Base-by-base conservation (phyloP, 805 yeast species). In the Metschnikowia peoriensis region DNA sequence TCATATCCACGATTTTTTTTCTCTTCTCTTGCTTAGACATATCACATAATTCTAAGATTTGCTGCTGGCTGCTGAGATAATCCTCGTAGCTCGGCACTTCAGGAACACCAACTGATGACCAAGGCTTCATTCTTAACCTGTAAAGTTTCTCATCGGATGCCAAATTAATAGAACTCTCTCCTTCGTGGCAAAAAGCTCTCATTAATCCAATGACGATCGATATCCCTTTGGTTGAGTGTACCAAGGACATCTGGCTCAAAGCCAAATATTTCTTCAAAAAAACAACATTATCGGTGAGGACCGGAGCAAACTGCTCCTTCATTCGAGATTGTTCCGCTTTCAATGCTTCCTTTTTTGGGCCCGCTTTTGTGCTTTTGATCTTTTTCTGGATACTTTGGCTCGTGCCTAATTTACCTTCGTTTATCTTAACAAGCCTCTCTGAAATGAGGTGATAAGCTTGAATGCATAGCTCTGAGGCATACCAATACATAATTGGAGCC, bases 91-190 rank as follows among this genome's bases (percentile, higher is more conserved):
- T 63, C 2, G 93, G 91, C 41, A 82, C 61, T 29, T 76, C 78
- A 1, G 97, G 97, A 10, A 83, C 83, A 0, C 96, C 96, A 17
- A 91, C 86, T 0, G 90, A 80, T 22, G 86, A 80, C 71, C 87
- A 89, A 4, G 94, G 84, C 65, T 89, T 90, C 80, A 89, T 78
- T 58, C 96, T 80, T 44, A 90, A 70, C 10, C 64, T 57, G 49
- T 58, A 72, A 17, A 70, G 53, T 40, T 53, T 52, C 47, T 71
- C 69, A 11, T 48, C 49, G 4, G 47, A 37, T n/a, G 41, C 54
- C 42, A 49, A 40, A 28, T 35, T 34, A 8, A 41, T 8, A 14
- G 44, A n/a, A 17, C 15, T 28, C 10, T 44, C 17, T 34, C 28
- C 37, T 1, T 29, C 28, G 1, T 27, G 38, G 44, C 47, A 44